Conservation (phyloP, 2,329 filamentous ascomycete species). For the Fusarium sublunatum region DNA sequence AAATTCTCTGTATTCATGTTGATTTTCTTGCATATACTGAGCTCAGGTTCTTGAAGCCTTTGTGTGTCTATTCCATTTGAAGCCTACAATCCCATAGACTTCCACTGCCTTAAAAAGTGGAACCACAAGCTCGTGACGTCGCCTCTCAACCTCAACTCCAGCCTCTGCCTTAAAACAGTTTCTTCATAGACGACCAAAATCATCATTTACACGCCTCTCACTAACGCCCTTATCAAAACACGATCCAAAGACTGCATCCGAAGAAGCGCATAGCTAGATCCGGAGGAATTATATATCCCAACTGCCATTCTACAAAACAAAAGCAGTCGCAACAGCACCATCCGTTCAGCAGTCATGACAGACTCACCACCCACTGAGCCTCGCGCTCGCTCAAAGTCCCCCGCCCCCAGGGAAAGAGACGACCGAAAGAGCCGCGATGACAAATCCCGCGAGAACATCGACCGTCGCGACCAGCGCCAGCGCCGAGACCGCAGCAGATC, state of each 20-base stretch:
- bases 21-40: background rate
- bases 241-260: background rate
- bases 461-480: constrained; percentile 17
- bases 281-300: no score
- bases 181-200: constrained; percentile 2
- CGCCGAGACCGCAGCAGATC: constrained; percentile 31
- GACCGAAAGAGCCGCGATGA: constrained; percentile 17
- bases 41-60: background rate
- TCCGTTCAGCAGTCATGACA: constrained; percentile 20
- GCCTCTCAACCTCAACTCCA: constrained; percentile 5
- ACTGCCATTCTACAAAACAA: background rate
- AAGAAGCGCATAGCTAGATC: background rate
- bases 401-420: constrained; percentile 18
- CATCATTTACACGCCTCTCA: background rate
- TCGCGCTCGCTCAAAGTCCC: constrained; percentile 33
- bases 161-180: constrained; percentile 9
- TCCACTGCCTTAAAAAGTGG: constrained; percentile 16
- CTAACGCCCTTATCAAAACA: no score
- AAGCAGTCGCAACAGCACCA: background rate
- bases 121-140: constrained; percentile 24
- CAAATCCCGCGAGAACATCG: constrained; percentile 12
- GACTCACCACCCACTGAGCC: constrained; percentile 33
- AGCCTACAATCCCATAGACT: background rate
- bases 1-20: no score
- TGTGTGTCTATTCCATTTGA: background rate